phyloP scores from a whole-genome alignment of 768 basidiomycete species.

The Boletus rubescentipes region DNA sequence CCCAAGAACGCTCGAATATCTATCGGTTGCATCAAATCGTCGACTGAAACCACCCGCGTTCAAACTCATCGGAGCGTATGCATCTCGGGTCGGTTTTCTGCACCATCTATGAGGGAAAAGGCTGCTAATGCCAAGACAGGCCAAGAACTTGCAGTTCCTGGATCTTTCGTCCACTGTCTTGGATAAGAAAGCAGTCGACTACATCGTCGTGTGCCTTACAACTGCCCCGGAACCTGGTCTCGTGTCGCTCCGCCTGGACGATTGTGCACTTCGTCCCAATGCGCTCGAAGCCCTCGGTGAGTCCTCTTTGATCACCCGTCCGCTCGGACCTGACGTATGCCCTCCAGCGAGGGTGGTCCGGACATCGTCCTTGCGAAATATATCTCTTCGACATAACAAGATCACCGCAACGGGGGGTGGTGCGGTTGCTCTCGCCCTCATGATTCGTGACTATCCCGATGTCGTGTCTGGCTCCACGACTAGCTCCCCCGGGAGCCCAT shows the following conservation, averaged over 20 bases:
- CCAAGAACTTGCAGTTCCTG: conserved; percentile 76
- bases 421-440: conserved; percentile 88
- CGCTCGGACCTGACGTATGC: not conserved
- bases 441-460: conserved; percentile 97
- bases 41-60: conserved; percentile 77
- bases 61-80: conserved; percentile 75
- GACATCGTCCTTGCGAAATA: conserved; percentile 78
- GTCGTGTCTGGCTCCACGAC: conserved; percentile 41
- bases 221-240: conserved; percentile 43
- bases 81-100: conserved; percentile 54
- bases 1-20: conserved; percentile 71
- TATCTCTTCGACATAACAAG: conserved; percentile 86
- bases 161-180: conserved; percentile 85
- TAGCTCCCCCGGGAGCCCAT: not conserved
- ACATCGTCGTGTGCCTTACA: conserved; percentile 67
- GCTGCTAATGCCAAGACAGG: conserved; percentile 40
- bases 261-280: conserved; percentile 72
- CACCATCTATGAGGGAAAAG: not conserved
- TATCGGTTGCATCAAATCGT: conserved; percentile 86
- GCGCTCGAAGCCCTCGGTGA: conserved; percentile 79
- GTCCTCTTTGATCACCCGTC: conserved; percentile 25
- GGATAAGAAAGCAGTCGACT: conserved; percentile 84
- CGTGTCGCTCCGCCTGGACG: conserved; percentile 83
- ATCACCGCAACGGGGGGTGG: conserved; percentile 85
- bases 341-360: conserved; percentile 75